Evolutionary conservation across 441 rosid genomes (phyloP).

Genomic region (Gossypium gossypioides): DNA sequence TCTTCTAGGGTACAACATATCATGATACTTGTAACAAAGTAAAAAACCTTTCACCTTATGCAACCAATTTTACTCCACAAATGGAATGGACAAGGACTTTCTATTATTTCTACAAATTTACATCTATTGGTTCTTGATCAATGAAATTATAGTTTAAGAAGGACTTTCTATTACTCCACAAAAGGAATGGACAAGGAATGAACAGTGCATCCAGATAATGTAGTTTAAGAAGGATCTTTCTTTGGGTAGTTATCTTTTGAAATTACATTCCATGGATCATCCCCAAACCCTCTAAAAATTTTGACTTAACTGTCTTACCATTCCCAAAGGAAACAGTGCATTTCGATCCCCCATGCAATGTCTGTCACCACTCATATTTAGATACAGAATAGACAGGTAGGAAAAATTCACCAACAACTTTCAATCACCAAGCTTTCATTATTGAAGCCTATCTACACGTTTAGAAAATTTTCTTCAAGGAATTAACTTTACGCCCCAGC

Average conservation of each 20-base stretch:
- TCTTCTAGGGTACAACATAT: background rate
- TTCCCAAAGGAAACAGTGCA: background rate
- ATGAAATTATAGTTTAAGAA: background rate
- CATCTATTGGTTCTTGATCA: background rate
- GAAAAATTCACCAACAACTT: background rate
- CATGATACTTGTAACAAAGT: background rate
- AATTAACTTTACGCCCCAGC: background rate
- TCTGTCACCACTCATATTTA: background rate
- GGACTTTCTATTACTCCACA: no score
- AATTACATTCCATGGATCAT: background rate
- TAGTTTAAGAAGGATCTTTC: background rate
- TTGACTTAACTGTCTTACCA: background rate
- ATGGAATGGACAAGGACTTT: background rate
- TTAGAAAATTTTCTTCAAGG: background rate
- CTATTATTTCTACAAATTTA: background rate
- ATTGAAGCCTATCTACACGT: background rate
- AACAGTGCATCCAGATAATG: background rate
- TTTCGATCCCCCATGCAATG: background rate
- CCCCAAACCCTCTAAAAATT: background rate
- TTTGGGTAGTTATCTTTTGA: background rate
- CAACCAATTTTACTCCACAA: background rate
- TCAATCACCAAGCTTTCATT: background rate
- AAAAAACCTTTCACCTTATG: background rate
- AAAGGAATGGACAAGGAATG: no score
- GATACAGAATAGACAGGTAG: background rate